phyloP scores from a whole-genome alignment of 495 filamentous ascomycete genomes.

The Evansstolkia leycettana region DNA sequence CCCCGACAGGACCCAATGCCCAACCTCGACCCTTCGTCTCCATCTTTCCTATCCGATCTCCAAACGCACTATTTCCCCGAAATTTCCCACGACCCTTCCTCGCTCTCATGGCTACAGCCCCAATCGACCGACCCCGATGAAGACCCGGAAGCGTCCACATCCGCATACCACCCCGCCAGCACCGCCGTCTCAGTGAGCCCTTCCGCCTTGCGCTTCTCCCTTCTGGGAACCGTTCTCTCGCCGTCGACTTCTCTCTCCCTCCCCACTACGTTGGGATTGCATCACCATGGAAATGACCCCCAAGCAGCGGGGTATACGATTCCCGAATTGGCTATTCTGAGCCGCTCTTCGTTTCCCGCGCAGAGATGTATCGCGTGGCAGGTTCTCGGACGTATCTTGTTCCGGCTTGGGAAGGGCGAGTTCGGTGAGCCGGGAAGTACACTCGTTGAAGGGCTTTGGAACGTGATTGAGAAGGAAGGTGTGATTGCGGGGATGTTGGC shows the following conservation, averaged over 20 bases:
- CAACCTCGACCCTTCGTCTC: constrained; percentile 69
- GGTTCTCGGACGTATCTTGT: constrained; percentile 75
- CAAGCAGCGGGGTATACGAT: constrained; percentile 92
- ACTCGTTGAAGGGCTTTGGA: constrained; percentile 56
- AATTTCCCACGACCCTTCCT: constrained; percentile 70
- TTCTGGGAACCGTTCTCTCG: constrained; percentile 63
- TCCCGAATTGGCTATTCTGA: constrained; percentile 70
- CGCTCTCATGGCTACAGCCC: constrained; percentile 81
- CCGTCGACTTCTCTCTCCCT: constrained; percentile 60
- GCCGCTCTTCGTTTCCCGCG: constrained; percentile 67
- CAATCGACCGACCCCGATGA: constrained; percentile 46
- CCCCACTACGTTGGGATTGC: constrained; percentile 64
- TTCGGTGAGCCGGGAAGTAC: constrained; percentile 54
- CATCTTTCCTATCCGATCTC: constrained; percentile 69
- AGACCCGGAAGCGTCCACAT: constrained; percentile 29
- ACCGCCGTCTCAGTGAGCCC: constrained; percentile 50
- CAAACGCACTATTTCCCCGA: constrained; percentile 88
- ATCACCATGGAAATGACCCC: constrained; percentile 89
- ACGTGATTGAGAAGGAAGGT: constrained; percentile 60
- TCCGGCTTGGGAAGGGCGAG: constrained; percentile 65
- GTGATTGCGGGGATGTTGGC: constrained; percentile 61
- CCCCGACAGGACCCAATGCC: constrained; percentile 36
- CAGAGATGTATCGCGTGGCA: constrained; percentile 91
- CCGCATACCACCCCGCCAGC: constrained; percentile 69
- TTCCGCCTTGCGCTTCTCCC: constrained; percentile 77